A percentile compares a stretch with the other conserved stretches of the same genome.
Evolutionary conservation across 176 grass and related monocot genomes (phyloP).

Genomic region (Eragrostis curvula): DNA sequence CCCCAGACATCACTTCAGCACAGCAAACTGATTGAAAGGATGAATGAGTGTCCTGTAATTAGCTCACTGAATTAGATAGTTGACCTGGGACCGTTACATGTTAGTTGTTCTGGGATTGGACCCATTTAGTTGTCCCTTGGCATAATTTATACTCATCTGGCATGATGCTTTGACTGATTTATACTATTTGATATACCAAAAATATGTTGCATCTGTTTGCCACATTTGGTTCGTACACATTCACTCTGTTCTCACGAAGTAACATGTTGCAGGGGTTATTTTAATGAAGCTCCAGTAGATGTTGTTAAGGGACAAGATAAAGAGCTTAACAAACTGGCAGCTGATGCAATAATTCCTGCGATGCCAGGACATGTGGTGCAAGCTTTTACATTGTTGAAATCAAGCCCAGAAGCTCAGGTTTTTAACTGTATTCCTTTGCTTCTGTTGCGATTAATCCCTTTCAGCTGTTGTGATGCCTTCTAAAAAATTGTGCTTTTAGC

Average conservation of each 20-base stretch:
- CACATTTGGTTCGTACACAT: background rate
- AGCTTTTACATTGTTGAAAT: slow-evolving; percentile 81
- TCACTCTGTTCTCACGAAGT: background rate
- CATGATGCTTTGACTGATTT: background rate
- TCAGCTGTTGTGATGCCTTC: background rate
- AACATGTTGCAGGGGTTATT: slow-evolving; percentile 56
- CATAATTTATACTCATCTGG: background rate
- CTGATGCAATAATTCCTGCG: slow-evolving; percentile 53
- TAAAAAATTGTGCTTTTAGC: background rate
- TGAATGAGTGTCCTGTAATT: background rate
- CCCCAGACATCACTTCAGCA: background rate
- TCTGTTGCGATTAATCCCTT: background rate
- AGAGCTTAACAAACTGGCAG: slow-evolving; percentile 34
- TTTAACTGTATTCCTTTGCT: slow-evolving; percentile 12
- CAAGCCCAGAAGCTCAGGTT: slow-evolving; percentile 78
- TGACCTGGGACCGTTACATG: background rate
- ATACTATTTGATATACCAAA: background rate
- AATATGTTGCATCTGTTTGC: slow-evolving; percentile 1
- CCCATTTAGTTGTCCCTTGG: background rate
- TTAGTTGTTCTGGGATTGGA: background rate
- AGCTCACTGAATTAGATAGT: background rate
- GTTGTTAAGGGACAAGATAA: slow-evolving; percentile 44
- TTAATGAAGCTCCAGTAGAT: slow-evolving; percentile 35
- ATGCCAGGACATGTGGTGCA: slow-evolving; percentile 71
- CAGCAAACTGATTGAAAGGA: background rate